Evolutionary conservation across 768 basidiomycete species (phyloP).

Genomic region (Mycena chlorophos): DNA sequence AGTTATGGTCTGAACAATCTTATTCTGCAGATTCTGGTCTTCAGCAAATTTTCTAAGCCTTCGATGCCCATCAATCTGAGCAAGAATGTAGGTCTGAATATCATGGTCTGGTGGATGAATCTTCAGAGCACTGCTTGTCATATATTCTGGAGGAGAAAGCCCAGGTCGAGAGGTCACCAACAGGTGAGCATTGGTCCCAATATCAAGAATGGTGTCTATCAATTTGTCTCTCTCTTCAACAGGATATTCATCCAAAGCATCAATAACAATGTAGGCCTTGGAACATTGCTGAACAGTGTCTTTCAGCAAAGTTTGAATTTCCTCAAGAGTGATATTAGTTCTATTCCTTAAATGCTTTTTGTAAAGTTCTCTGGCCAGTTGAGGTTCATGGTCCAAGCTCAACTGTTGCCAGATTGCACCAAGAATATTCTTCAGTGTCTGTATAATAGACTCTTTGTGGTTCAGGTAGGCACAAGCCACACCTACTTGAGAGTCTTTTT

Average conservation of each 20-base stretch:
- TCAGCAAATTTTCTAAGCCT: background rate
- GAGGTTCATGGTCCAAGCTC: background rate
- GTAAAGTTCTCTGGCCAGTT: background rate
- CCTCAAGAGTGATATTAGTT: background rate
- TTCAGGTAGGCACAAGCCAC: background rate
- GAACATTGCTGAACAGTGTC: background rate
- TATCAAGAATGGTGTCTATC: background rate
- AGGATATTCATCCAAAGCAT: background rate
- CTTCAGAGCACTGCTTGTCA: background rate
- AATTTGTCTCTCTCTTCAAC: background rate
- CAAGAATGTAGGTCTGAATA: background rate
- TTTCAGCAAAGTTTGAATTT: background rate
- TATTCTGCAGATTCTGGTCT: background rate
- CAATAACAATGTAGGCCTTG: background rate
- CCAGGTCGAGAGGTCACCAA: background rate
- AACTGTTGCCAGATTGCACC: background rate
- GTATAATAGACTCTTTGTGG: background rate
- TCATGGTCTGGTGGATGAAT: background rate
- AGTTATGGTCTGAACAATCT: background rate
- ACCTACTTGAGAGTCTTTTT: background rate
- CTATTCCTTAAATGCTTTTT: background rate
- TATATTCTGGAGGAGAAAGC: background rate
- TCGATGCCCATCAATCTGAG: background rate
- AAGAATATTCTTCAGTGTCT: background rate
- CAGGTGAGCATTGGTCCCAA: background rate